A percentile compares a stretch with the other conserved stretches of the same genome.
These are phyloP conservation scores for Lepidopterella palustris DNA, from an alignment of 495 filamentous ascomycete species.

Conservation along the genomic window DNA sequence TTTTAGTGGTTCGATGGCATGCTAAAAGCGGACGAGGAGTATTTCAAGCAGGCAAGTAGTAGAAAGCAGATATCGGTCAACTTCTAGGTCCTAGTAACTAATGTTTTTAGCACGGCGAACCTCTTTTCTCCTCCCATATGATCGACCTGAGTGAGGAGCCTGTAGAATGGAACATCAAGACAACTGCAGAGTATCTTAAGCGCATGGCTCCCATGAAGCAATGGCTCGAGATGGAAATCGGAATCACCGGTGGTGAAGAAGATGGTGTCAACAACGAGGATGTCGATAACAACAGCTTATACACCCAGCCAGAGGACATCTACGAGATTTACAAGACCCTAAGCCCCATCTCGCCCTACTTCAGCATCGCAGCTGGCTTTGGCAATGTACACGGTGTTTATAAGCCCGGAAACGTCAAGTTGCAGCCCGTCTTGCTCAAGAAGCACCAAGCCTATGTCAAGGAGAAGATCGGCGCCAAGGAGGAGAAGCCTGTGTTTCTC, in stretches of 20 bases:
- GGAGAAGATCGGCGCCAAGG: conserved; percentile 57
- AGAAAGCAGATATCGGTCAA: neutral
- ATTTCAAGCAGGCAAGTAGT: conserved; percentile 58
- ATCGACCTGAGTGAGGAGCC: conserved; percentile 90
- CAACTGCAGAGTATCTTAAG: conserved; percentile 60
- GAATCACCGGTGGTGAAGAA: conserved; percentile 92
- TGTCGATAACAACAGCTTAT: conserved; percentile 92
- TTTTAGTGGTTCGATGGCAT: conserved; percentile 82
- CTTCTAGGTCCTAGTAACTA: neutral
- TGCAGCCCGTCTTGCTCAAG: conserved; percentile 85
- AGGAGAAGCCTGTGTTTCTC: conserved; percentile 92
- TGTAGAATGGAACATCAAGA: conserved; percentile 82
- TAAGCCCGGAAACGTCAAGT: conserved; percentile 94
- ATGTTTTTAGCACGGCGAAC: conserved; percentile 61
- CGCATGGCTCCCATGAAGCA: conserved; percentile 55
- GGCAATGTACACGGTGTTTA: conserved; percentile 99
- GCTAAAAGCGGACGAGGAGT: conserved; percentile 81
- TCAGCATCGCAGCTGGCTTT: conserved; percentile 96
- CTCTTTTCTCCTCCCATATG: conserved; percentile 95
- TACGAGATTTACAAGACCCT: conserved; percentile 79
- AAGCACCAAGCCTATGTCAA: conserved; percentile 92
- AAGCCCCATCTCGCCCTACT: conserved; percentile 77
- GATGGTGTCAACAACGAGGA: conserved; percentile 84
- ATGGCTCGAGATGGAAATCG: conserved; percentile 98
- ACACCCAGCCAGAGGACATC: conserved; percentile 97